phyloP scores from a whole-genome alignment of 2,329 filamentous ascomycete species.

The Colletotrichum lentis region DNA sequence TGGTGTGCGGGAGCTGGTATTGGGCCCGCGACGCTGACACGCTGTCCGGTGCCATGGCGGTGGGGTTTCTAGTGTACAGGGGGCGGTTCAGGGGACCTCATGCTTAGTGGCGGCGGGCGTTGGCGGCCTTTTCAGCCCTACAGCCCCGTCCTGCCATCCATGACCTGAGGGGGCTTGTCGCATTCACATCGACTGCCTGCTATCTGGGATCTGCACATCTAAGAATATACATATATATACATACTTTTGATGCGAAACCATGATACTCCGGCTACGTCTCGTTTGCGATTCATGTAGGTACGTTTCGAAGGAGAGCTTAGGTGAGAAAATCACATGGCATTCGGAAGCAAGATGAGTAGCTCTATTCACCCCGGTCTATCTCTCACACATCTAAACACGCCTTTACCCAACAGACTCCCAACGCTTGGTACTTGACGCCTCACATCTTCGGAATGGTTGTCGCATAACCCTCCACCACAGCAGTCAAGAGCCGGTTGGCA shows the following conservation, averaged over 20 bases:
- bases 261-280: too few relatives aligned
- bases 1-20: slow-evolving; percentile 13
- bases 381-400: slow-evolving; percentile 30
- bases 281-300: not conserved
- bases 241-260: too few relatives aligned
- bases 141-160: not conserved
- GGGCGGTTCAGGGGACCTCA: slow-evolving; percentile 26
- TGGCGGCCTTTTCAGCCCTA: slow-evolving; percentile 28
- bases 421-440: not conserved
- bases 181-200: not conserved
- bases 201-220: not conserved
- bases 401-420: not conserved
- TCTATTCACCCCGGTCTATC: slow-evolving; percentile 43
- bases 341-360: not conserved
- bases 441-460: slow-evolving; percentile 62
- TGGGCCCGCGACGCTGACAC: slow-evolving; percentile 23
- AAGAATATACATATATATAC: not conserved
- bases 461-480: slow-evolving; percentile 80
- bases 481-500: slow-evolving; percentile 85
- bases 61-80: slow-evolving; percentile 29
- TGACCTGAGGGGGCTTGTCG: not conserved
- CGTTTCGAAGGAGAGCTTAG: too few relatives aligned
- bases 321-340: not conserved
- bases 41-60: slow-evolving; percentile 19
- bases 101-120: not conserved